Conservation (phyloP, 1,139 yeast genomes). For the Casaregolazyma suthepensis region DNA sequence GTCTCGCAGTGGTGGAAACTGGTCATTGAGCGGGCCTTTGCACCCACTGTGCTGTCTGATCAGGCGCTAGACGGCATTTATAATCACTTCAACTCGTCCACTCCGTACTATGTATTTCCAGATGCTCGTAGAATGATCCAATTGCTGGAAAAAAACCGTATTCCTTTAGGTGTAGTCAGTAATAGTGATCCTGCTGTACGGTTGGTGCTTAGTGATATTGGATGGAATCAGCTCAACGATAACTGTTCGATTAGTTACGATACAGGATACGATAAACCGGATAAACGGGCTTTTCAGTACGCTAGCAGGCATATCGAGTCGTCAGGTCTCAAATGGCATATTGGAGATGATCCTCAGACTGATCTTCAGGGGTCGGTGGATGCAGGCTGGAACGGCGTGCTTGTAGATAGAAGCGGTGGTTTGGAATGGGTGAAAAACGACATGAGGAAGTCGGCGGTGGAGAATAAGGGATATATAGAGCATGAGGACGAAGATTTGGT, state of each 20-base stretch:
- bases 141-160: constrained; percentile 8
- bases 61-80: constrained; percentile 18
- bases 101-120: constrained; percentile 21
- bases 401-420: constrained; percentile 21
- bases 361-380: constrained; percentile 22
- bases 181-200: constrained; percentile 26
- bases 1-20: constrained; percentile 24
- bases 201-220: constrained; percentile 18
- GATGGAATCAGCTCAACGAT: constrained; percentile 13
- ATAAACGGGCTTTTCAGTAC: constrained; percentile 17
- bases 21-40: constrained; percentile 19
- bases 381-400: constrained; percentile 26
- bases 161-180: constrained; percentile 24
- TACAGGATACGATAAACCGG: constrained; percentile 25
- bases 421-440: neutral
- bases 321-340: constrained; percentile 20
- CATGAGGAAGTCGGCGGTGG: neutral
- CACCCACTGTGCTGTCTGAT: constrained; percentile 13
- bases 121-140: constrained; percentile 20
- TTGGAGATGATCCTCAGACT: constrained; percentile 26
- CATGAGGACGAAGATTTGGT: neutral
- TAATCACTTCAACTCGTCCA: constrained; percentile 19
- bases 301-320: constrained; percentile 8
- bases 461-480: neutral
- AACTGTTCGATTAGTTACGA: constrained; percentile 20